A percentile compares a stretch with the other conserved stretches of the same genome.
Conservation (phyloP, 305 asterid species). For the Fraxinus greggii region DNA sequence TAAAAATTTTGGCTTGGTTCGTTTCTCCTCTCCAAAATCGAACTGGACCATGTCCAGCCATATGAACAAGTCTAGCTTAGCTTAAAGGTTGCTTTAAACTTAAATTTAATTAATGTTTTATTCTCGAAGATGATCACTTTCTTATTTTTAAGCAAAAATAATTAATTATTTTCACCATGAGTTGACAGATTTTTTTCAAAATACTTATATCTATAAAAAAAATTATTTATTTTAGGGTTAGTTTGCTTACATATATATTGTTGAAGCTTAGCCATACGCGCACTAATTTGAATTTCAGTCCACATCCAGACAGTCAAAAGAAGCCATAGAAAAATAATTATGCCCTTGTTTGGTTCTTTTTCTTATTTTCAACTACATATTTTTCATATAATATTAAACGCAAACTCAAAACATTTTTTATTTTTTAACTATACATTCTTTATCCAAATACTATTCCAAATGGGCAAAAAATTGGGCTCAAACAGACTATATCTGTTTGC, state of each 20-base stretch:
- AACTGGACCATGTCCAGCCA: too few relatives aligned
- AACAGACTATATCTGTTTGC: neutral
- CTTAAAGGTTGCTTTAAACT: neutral
- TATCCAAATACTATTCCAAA: neutral
- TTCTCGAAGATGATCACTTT: neutral
- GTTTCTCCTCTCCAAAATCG: too few relatives aligned
- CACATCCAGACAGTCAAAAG: neutral
- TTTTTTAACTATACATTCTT: neutral
- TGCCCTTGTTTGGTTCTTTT: neutral
- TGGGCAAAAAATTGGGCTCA: neutral
- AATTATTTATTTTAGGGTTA: neutral
- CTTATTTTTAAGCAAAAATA: neutral
- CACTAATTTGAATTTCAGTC: neutral
- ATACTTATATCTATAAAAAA: neutral
- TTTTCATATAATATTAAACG: neutral
- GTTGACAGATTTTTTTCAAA: neutral
- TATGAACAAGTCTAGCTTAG: neutral
- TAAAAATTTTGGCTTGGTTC: too few relatives aligned
- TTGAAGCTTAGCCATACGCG: neutral
- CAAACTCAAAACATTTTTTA: too few relatives aligned
- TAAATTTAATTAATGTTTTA: neutral
- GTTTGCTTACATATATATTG: neutral
- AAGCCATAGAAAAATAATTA: neutral
- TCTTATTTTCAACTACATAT: neutral
- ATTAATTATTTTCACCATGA: neutral